Conservation (phyloP, 2,329 filamentous ascomycete genomes). For the Furcasterigmium sp. region DNA sequence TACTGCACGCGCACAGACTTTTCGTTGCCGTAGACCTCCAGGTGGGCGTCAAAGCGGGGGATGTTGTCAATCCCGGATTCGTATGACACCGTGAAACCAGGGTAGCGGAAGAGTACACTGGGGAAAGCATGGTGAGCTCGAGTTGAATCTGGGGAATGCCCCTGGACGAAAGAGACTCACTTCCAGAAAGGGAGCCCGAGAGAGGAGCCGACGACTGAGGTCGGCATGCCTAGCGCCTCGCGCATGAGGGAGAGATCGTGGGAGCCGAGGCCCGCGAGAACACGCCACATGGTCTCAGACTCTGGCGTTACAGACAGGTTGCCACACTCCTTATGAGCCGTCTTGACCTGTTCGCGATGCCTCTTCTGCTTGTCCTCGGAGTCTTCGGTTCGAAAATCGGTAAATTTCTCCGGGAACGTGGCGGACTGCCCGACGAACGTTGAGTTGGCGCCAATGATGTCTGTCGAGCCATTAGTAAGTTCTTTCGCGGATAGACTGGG, state of each 20-base stretch:
- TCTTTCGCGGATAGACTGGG: no score
- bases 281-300: not conserved
- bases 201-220: not conserved
- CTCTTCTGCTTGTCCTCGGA: constrained; percentile 8
- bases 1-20: constrained; percentile 51
- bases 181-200: constrained; percentile 2
- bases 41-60: constrained; percentile 45
- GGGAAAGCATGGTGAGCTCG: not conserved
- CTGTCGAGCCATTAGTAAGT: no score
- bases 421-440: constrained; percentile 1
- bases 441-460: constrained; percentile 16
- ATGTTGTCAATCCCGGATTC: constrained; percentile 51
- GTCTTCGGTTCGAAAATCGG: constrained; percentile 7
- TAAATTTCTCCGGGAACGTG: constrained; percentile 26
- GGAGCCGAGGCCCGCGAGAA: constrained; percentile 27
- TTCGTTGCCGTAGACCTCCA: constrained; percentile 46
- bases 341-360: not conserved
- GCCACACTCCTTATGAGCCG: constrained; percentile 1
- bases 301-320: not conserved
- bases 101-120: constrained; percentile 37
- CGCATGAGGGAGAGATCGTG: constrained; percentile 45
- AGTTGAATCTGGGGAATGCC: no score
- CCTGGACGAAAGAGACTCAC: not conserved
- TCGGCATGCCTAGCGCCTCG: constrained; percentile 32
- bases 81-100: constrained; percentile 46